Evolutionary conservation across 805 yeast genomes (phyloP).

Genomic region (Metschnikowia colocasiae): DNA sequence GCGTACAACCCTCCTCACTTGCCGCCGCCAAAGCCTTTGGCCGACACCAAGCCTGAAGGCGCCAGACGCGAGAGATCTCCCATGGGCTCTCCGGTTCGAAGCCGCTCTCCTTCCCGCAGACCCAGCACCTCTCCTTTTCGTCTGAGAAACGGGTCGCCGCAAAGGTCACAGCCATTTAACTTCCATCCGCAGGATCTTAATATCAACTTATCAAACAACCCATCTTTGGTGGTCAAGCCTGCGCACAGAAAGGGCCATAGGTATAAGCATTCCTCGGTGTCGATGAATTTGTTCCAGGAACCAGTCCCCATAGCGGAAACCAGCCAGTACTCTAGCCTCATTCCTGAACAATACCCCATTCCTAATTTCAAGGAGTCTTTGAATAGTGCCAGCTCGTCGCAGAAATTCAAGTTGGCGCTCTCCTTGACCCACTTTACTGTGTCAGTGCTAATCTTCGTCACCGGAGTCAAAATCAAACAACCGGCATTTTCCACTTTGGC

Average conservation of each 20-base stretch:
- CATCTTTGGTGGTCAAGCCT: slow-evolving; percentile 37
- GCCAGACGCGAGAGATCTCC: slow-evolving; percentile 21
- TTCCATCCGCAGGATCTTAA: slow-evolving; percentile 52
- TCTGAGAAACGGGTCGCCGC: slow-evolving; percentile 13
- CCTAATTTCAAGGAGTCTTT: slow-evolving; percentile 66
- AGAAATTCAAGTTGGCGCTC: slow-evolving; percentile 57
- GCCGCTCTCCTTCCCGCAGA: slow-evolving; percentile 28
- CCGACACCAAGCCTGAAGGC: not conserved
- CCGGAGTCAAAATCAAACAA: slow-evolving; percentile 57
- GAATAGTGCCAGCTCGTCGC: slow-evolving; percentile 55
- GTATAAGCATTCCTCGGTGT: slow-evolving; percentile 93
- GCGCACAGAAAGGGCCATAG: slow-evolving; percentile 90
- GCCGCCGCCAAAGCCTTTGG: slow-evolving; percentile 18
- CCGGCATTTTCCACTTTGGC: slow-evolving; percentile 72
- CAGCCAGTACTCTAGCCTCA: slow-evolving; percentile 55
- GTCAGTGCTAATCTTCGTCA: slow-evolving; percentile 53
- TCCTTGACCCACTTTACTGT: slow-evolving; percentile 52
- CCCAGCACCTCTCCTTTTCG: slow-evolving; percentile 14
- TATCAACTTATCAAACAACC: slow-evolving; percentile 16
- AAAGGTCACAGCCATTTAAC: slow-evolving; percentile 53
- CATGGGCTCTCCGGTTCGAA: slow-evolving; percentile 24
- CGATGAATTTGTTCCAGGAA: slow-evolving; percentile 93
- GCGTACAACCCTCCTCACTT: slow-evolving; percentile 19
- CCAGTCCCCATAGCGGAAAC: slow-evolving; percentile 51
- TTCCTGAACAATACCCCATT: slow-evolving; percentile 65